Evolutionary conservation across 2,329 filamentous ascomycete species (phyloP).

Genomic region (Diaporthe vaccinii): DNA sequence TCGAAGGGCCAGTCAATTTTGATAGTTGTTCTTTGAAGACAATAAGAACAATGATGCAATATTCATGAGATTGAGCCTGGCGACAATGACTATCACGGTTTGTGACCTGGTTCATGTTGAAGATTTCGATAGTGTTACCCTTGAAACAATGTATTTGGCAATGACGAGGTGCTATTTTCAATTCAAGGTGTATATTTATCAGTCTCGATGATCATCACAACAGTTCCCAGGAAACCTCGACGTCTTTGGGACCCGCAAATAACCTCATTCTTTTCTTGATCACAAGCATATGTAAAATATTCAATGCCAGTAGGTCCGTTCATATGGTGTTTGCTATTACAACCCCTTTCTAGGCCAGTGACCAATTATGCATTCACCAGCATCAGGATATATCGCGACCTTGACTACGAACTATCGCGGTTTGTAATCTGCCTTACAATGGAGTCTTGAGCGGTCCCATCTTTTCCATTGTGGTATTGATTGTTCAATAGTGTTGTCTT

Average conservation of each 20-base stretch:
- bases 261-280: too few relatives aligned
- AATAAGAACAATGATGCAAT: neutral
- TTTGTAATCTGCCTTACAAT: neutral
- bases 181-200: neutral
- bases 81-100: neutral
- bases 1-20: neutral
- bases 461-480: neutral
- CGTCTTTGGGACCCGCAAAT: too few relatives aligned
- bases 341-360: neutral
- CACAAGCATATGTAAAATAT: too few relatives aligned
- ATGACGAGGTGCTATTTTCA: neutral
- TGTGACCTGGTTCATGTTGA: neutral
- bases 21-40: neutral
- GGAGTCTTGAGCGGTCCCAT: neutral
- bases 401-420: neutral
- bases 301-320: neutral
- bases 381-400: neutral
- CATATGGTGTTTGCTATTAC: neutral
- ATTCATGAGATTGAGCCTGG: neutral
- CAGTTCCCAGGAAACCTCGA: neutral
- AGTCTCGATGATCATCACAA: neutral
- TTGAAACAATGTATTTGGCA: neutral
- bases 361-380: neutral
- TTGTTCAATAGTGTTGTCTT: neutral
- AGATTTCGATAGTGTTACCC: too few relatives aligned